Percentiles rank a stretch among this genome's conserved stretches.
phyloP scores from a whole-genome alignment of 192 early-diverging fungal genomes.

The Backusella sp. region DNA sequence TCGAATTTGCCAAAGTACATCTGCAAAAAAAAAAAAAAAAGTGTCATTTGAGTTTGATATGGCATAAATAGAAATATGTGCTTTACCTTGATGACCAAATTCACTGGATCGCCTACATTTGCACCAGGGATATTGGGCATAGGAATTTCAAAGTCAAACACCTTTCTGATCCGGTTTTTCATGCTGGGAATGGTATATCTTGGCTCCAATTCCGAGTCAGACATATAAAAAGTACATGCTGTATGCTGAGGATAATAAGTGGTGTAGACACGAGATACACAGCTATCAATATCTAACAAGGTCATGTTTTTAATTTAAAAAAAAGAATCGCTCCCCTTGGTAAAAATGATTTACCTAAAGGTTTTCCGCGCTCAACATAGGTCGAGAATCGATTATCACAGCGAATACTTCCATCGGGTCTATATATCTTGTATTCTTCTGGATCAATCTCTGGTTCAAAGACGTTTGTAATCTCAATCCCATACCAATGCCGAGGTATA shows the following conservation, averaged over 20 bases:
- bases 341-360: conserved; percentile 16
- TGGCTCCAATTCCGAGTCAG: conserved; percentile 30
- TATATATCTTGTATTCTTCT: conserved; percentile 43
- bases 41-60: background rate
- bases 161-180: conserved; percentile 18
- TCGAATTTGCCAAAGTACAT: conserved; percentile 47
- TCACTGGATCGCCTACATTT: conserved; percentile 24
- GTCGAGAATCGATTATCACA: conserved; percentile 49
- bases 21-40: background rate
- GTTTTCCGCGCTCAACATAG: conserved; percentile 45
- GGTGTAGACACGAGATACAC: conserved; percentile 39
- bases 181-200: conserved; percentile 18
- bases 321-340: background rate
- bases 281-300: conserved; percentile 41
- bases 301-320: background rate
- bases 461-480: conserved; percentile 45
- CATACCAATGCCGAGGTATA: conserved; percentile 46
- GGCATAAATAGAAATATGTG: too few species aligned
- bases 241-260: conserved; percentile 35
- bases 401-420: conserved; percentile 43
- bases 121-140: conserved; percentile 32
- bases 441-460: conserved; percentile 47
- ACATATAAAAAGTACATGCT: conserved; percentile 32
- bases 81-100: conserved; percentile 31
- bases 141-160: conserved; percentile 38